Conservation (phyloP, 2,329 filamentous ascomycete genomes). For the Aspergillus novoparasiticus region DNA sequence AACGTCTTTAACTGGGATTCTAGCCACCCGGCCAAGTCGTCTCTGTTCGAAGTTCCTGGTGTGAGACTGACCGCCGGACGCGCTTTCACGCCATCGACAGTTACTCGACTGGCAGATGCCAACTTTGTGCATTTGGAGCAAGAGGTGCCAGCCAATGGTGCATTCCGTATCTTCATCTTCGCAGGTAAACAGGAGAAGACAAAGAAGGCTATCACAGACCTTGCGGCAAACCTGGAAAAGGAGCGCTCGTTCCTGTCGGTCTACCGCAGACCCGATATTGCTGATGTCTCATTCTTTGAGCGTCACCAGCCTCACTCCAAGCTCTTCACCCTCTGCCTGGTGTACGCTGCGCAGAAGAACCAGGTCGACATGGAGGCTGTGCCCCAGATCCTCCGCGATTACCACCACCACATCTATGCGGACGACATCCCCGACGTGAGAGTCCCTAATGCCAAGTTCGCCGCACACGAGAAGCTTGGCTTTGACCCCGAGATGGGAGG, state of each 20-base stretch:
- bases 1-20: slow-evolving; percentile 84
- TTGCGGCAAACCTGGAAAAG: slow-evolving; percentile 65
- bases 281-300: slow-evolving; percentile 72
- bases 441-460: slow-evolving; percentile 69
- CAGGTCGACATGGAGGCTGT: slow-evolving; percentile 75
- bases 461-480: slow-evolving; percentile 86
- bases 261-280: slow-evolving; percentile 65
- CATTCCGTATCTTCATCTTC: slow-evolving; percentile 84
- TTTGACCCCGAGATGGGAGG: slow-evolving; percentile 72
- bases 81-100: slow-evolving; percentile 75
- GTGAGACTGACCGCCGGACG: slow-evolving; percentile 72
- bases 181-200: slow-evolving; percentile 68
- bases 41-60: slow-evolving; percentile 67
- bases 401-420: slow-evolving; percentile 81
- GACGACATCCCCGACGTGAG: slow-evolving; percentile 77
- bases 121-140: slow-evolving; percentile 91
- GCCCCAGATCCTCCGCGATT: slow-evolving; percentile 71
- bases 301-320: slow-evolving; percentile 79
- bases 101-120: slow-evolving; percentile 84
- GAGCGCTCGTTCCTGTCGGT: slow-evolving; percentile 72
- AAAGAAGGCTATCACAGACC: slow-evolving; percentile 66
- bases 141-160: slow-evolving; percentile 83
- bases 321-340: slow-evolving; percentile 77
- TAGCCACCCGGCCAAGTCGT: slow-evolving; percentile 69
- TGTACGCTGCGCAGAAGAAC: slow-evolving; percentile 69